phyloP scores from a whole-genome alignment of 139 green algal species.

The Pleodorina starrii region DNA sequence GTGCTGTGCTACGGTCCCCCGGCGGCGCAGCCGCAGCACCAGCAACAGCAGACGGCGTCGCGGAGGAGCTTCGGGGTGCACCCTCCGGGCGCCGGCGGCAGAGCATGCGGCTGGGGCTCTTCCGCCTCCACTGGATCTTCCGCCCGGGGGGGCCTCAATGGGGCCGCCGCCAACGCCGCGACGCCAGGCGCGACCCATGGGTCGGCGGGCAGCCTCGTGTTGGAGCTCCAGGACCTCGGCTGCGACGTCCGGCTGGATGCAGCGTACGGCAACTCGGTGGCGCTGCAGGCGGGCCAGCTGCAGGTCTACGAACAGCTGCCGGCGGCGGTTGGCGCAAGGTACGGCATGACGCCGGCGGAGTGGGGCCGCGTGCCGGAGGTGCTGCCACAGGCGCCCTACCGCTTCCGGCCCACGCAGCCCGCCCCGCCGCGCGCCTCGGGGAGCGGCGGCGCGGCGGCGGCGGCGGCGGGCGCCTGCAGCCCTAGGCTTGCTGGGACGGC shows the following conservation, averaged over 20 bases:
- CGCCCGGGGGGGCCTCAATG: neutral
- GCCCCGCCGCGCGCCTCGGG: neutral
- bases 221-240: constrained; percentile 41
- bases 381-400: constrained; percentile 38
- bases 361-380: constrained; percentile 33
- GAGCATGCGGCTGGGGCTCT: neutral
- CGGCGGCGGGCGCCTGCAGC: neutral
- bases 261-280: neutral
- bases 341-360: constrained; percentile 25
- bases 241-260: neutral
- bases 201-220: constrained; percentile 29
- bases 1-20: constrained; percentile 29
- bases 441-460: neutral
- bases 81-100: neutral
- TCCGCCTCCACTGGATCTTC: too few species aligned
- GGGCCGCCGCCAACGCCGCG: neutral
- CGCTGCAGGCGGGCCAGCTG: constrained; percentile 21
- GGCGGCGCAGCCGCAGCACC: neutral
- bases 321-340: neutral
- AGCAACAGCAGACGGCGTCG: neutral
- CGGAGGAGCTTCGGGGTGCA: neutral
- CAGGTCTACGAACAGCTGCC: constrained; percentile 42
- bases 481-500: neutral
- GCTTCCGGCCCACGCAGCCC: constrained; percentile 28
- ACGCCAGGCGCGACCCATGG: neutral